Evolutionary conservation across 2,329 filamentous ascomycete genomes (phyloP), one percentile per base, ranked within the genome.

Genomic region (Neocucurbitaria cava): DNA sequence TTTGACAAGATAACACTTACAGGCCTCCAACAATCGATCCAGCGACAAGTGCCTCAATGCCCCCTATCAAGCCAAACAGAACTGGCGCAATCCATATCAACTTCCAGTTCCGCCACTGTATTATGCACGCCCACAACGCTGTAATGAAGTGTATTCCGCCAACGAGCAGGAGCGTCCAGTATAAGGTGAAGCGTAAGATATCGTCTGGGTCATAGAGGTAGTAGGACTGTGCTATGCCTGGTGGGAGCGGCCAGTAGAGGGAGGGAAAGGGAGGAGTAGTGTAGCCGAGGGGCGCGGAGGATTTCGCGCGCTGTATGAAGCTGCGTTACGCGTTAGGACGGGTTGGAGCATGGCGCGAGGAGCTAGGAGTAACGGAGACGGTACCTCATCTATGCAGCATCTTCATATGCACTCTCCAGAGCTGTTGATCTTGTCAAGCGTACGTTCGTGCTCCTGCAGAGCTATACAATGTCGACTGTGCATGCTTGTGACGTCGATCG

Each of bases 101-200:
- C 65, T 80, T 82, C 80, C 80, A 82, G 52, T 80, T 82, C 46
- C 76, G 72, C 74, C 75, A 85, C 74, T 95, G 90, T 67, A 92
- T 87, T 39, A 85, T 78, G 63, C 92, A 82, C 2, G 91, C 91
- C 71, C 91, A 89, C 11, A 82, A 78, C 0, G 89, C 87, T 2
- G 89, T 90, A 30, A 87, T 82, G 17, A 93, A 68, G 73, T 96
- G 91, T 58, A 93, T 90, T 18, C 86, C 81, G 30, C 85, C 87
- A 66, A 90, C 94, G 62, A 92, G 85, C 26, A 96, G 86, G 33
- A 96, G 77, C 0, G 92, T 96, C 92, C 92, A 97, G 71, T 88
- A 84, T 15, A 95, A 78, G 1, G 92, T 96, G 75, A 95, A 96
- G 61, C 89, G 88, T 88, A 91, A 94, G 50, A 96, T 90, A 70